These are phyloP conservation scores for Phalaenopsis aphrodite DNA, from an alignment of 106 monocot genomes.

Conservation along the genomic window DNA sequence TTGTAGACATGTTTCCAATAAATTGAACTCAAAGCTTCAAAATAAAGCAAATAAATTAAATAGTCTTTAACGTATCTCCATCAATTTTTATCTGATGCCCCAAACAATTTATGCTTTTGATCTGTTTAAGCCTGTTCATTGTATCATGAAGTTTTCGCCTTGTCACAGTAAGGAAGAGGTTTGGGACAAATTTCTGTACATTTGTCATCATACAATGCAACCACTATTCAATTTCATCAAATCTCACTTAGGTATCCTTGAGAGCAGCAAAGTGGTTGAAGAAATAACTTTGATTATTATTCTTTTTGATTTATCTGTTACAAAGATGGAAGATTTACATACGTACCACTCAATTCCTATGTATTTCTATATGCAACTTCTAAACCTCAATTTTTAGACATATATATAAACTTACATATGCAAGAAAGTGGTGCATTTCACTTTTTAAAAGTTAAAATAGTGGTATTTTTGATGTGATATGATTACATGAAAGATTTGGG, in stretches of 20 bases:
- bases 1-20: too few relatives aligned
- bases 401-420: too few relatives aligned
- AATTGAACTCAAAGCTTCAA: too few relatives aligned
- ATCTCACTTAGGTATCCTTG: neutral
- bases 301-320: too few relatives aligned
- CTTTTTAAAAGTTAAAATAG: too few relatives aligned
- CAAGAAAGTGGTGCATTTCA: neutral
- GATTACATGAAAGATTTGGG: too few relatives aligned
- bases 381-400: too few relatives aligned
- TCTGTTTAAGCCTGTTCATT: neutral
- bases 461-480: neutral
- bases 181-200: neutral
- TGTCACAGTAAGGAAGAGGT: neutral
- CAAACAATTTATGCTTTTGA: neutral
- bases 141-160: neutral
- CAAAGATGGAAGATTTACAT: too few relatives aligned
- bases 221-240: neutral
- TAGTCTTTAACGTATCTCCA: neutral
- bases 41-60: too few relatives aligned
- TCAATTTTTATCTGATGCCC: neutral
- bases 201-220: neutral
- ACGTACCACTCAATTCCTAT: too few relatives aligned
- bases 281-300: neutral
- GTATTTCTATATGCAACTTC: too few relatives aligned
- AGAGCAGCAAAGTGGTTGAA: neutral